Evolutionary conservation across 306 rosid genomes (phyloP).

Genomic region (Neltuma alba): DNA sequence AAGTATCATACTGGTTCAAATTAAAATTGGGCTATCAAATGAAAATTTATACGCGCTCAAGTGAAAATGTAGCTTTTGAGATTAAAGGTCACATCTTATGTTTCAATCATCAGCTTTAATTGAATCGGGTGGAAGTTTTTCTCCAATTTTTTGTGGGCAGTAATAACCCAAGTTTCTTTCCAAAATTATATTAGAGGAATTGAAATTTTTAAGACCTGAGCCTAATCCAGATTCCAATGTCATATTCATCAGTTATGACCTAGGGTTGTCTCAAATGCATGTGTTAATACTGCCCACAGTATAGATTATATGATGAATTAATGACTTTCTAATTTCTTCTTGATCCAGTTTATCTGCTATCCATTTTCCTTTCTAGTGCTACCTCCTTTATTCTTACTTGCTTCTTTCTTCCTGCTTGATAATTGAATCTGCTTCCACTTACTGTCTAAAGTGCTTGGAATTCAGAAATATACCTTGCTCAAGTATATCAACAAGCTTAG

Average conservation of each 20-base stretch:
- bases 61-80: neutral
- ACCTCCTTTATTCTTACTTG: neutral
- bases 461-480: neutral
- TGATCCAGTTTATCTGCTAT: neutral
- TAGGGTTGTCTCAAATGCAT: neutral
- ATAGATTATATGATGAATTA: neutral
- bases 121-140: neutral
- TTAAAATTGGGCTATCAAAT: neutral
- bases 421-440: neutral
- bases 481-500: neutral
- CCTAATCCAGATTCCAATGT: neutral
- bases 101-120: neutral
- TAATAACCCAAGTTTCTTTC: neutral
- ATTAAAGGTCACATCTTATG: neutral
- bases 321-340: neutral
- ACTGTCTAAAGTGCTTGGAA: neutral
- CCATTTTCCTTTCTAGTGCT: neutral
- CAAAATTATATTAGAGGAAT: neutral
- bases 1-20: neutral
- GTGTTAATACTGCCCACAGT: neutral
- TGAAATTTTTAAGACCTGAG: neutral
- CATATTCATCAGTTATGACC: neutral
- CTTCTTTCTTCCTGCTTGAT: neutral
- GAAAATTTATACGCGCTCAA: neutral
- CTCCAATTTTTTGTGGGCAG: neutral